Evolutionary conservation across 140 eudicot species (phyloP).

Genomic region (Bidens hawaiensis): DNA sequence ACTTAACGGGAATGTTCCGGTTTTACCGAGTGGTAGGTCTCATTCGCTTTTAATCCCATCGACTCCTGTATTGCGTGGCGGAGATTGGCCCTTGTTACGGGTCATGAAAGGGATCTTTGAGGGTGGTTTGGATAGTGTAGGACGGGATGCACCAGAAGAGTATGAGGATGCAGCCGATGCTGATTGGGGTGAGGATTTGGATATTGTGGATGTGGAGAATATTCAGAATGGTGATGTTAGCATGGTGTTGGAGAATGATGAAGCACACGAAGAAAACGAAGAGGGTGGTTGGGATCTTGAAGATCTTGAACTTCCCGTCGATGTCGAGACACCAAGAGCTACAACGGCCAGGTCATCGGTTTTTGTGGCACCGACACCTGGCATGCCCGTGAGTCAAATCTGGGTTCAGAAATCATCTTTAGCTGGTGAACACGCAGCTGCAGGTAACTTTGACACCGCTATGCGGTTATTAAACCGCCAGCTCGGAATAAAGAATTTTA

Average conservation of each 20-base stretch:
- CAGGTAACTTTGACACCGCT: conserved; percentile 74
- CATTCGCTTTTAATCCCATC: conserved; percentile 53
- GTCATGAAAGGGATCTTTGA: conserved; percentile 62
- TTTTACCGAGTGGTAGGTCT: conserved; percentile 28
- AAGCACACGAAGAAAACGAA: conserved; percentile 44
- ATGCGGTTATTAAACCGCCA: conserved; percentile 69
- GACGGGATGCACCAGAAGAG: conserved; percentile 45
- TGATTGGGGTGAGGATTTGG: conserved; percentile 65
- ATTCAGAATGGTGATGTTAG: conserved; percentile 53
- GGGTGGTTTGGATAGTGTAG: conserved; percentile 50
- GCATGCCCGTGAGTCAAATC: conserved; percentile 68
- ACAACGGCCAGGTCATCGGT: conserved; percentile 30
- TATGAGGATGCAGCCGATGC: conserved; percentile 57
- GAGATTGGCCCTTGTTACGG: conserved; percentile 64
- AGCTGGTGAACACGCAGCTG: conserved; percentile 71
- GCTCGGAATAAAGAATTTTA: conserved; percentile 56
- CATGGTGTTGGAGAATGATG: conserved; percentile 41
- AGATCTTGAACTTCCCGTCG: conserved; percentile 59
- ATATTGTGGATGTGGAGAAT: conserved; percentile 42
- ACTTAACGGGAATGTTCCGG: conserved; percentile 38
- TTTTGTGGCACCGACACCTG: conserved; percentile 47
- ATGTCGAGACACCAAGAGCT: conserved; percentile 46
- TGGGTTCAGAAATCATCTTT: conserved; percentile 65
- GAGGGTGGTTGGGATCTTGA: conserved; percentile 72
- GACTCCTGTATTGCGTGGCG: conserved; percentile 50